Conservation (phyloP, 1,284 basidiomycete species). For the Trichosporon sp. region DNA sequence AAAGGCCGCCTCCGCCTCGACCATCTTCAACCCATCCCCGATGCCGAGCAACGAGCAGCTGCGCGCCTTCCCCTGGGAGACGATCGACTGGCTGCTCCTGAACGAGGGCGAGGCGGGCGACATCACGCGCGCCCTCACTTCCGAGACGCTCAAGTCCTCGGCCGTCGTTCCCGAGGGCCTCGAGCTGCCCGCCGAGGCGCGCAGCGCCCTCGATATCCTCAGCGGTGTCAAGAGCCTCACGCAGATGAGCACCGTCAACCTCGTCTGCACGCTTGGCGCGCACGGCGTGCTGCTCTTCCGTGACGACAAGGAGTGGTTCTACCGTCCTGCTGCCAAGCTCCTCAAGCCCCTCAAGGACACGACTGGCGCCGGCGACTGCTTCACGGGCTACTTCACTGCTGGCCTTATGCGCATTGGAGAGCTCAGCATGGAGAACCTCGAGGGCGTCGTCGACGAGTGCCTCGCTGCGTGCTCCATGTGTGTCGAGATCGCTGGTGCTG, state of each 20-base stretch:
- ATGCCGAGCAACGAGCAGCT: slow-evolving; percentile 58
- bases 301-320: slow-evolving; percentile 19
- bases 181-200: slow-evolving; percentile 10
- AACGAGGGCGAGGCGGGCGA: slow-evolving; percentile 60
- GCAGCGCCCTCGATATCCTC: slow-evolving; percentile 23
- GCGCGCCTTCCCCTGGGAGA: slow-evolving; percentile 57
- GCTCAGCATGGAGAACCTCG: slow-evolving; percentile 2
- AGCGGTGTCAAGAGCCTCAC: slow-evolving; percentile 8
- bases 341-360: slow-evolving; percentile 49
- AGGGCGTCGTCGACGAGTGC: slow-evolving; percentile 21
- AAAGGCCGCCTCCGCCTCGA: slow-evolving; percentile 37
- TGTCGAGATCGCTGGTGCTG: slow-evolving; percentile 23
- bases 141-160: neutral
- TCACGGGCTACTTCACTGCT: slow-evolving; percentile 56
- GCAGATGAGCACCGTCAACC: slow-evolving; percentile 6
- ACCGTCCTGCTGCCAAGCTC: slow-evolving; percentile 47
- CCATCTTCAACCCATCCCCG: slow-evolving; percentile 62
- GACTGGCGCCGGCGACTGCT: slow-evolving; percentile 57
- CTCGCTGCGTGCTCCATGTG: slow-evolving; percentile 25
- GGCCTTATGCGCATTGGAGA: slow-evolving; percentile 45
- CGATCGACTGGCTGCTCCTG: slow-evolving; percentile 60
- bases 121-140: slow-evolving; percentile 28
- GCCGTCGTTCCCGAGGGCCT: neutral
- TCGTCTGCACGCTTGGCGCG: slow-evolving; percentile 22
- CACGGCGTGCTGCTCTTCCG: slow-evolving; percentile 48